A percentile compares a stretch with the other conserved stretches of the same genome.
Evolutionary conservation across 2,329 filamentous ascomycete genomes (phyloP).

Genomic region (Claviceps sorghi): DNA sequence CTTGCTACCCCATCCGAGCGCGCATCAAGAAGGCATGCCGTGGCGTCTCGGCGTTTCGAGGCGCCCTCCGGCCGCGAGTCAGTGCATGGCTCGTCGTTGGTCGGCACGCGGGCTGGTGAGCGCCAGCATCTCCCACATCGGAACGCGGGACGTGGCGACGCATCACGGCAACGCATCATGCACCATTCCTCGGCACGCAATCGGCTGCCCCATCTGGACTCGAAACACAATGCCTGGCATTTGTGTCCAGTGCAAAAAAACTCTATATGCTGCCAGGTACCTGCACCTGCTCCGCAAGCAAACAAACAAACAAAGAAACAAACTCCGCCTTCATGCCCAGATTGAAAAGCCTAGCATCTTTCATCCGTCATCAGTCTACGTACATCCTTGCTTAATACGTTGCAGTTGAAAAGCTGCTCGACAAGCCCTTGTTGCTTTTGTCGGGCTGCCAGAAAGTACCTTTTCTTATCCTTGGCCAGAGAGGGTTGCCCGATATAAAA

Average conservation of each 20-base stretch:
- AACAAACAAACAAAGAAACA: neutral
- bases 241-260: neutral
- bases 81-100: neutral
- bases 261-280: neutral
- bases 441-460: neutral
- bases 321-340: neutral
- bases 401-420: neutral
- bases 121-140: no score
- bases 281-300: neutral
- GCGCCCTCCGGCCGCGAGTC: neutral
- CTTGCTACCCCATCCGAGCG: neutral
- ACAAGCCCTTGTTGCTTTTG: neutral
- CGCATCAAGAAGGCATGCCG: neutral
- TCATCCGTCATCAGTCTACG: neutral
- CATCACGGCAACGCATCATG: neutral
- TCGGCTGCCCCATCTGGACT: neutral
- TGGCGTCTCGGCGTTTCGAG: neutral
- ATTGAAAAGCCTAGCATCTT: conserved; percentile 1
- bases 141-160: neutral
- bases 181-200: neutral
- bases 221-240: neutral
- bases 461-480: neutral
- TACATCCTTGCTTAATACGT: neutral
- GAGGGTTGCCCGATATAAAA: neutral
- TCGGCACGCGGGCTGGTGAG: neutral